phyloP scores from a whole-genome alignment of 352 stramenopile genomes.

The Lagenidium sp. region DNA sequence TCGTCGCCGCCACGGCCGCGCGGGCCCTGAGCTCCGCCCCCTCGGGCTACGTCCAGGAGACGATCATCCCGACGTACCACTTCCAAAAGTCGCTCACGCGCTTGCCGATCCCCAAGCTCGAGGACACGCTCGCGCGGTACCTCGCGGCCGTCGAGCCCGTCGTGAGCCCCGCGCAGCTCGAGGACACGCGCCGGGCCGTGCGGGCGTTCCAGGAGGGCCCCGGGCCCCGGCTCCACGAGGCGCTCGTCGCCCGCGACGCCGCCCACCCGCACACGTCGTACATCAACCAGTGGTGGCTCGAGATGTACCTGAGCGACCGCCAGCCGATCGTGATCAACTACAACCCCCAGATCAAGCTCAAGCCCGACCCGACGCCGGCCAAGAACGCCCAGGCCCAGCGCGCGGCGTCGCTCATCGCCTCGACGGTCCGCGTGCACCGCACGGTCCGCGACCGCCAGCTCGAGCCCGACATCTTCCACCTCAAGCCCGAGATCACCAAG shows the following conservation, averaged over 20 bases:
- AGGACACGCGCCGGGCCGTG: conserved; percentile 43
- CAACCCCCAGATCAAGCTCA: conserved; percentile 88
- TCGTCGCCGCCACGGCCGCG: conserved; percentile 1
- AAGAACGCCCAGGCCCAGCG: conserved; percentile 85
- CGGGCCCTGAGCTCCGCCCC: conserved; percentile 10
- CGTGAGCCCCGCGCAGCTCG: conserved; percentile 40
- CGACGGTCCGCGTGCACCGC: conserved; percentile 70
- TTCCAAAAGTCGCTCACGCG: conserved; percentile 83
- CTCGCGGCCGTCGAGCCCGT: conserved; percentile 70
- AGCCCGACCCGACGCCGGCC: conserved; percentile 61
- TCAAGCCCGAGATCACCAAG: conserved; percentile 75
- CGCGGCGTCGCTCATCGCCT: conserved; percentile 81
- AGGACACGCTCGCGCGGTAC: conserved; percentile 77
- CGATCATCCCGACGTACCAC: conserved; percentile 81
- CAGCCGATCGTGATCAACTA: conserved; percentile 86
- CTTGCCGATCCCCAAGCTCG: conserved; percentile 82
- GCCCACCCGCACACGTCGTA: conserved; percentile 85
- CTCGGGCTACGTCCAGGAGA: conserved; percentile 75
- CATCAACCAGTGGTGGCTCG: conserved; percentile 90
- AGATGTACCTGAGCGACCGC: conserved; percentile 88
- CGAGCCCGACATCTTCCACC: conserved; percentile 86
- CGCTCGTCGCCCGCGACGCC: conserved; percentile 68
- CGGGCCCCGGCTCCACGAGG: conserved; percentile 58
- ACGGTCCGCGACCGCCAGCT: conserved; percentile 76
- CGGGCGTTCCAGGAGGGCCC: conserved; percentile 42